phyloP scores from a whole-genome alignment of 345 rosid genomes.

The Eucalyptus globulus region DNA sequence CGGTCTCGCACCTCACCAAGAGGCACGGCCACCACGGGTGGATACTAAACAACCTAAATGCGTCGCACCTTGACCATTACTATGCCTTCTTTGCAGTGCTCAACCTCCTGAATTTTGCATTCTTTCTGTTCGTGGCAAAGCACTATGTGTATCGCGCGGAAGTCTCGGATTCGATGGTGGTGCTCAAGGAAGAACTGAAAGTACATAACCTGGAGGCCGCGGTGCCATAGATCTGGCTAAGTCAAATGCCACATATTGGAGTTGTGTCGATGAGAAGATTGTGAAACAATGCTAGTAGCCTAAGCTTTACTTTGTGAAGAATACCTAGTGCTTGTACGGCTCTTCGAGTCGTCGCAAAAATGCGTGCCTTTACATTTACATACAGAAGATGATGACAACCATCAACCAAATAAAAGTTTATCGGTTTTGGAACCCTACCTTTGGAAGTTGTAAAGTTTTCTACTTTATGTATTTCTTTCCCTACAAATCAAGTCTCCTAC shows the following conservation, averaged over 20 bases:
- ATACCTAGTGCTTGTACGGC: too few species aligned
- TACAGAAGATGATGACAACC: background rate
- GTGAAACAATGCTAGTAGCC: background rate
- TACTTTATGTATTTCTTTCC: background rate
- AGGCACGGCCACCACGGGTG: constrained; percentile 47
- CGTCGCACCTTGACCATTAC: constrained; percentile 63
- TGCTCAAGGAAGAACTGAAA: constrained; percentile 39
- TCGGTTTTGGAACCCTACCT: background rate
- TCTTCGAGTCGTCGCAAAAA: background rate
- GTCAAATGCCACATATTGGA: background rate
- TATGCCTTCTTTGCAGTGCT: constrained; percentile 58
- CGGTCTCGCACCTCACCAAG: constrained; percentile 44
- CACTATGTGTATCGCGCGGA: constrained; percentile 63
- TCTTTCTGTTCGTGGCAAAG: constrained; percentile 51
- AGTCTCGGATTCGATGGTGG: constrained; percentile 45
- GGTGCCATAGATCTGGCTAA: background rate
- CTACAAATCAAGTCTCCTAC: background rate
- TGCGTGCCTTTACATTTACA: background rate
- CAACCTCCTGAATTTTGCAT: constrained; percentile 38
- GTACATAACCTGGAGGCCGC: background rate
- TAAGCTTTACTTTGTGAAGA: background rate
- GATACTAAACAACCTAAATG: constrained; percentile 71
- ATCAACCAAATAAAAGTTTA: too few species aligned
- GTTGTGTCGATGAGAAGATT: background rate
- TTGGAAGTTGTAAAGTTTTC: background rate